Percentiles rank a stretch among this genome's conserved stretches.
Conservation (phyloP, 805 yeast genomes). For the Candida namnaoensis region DNA sequence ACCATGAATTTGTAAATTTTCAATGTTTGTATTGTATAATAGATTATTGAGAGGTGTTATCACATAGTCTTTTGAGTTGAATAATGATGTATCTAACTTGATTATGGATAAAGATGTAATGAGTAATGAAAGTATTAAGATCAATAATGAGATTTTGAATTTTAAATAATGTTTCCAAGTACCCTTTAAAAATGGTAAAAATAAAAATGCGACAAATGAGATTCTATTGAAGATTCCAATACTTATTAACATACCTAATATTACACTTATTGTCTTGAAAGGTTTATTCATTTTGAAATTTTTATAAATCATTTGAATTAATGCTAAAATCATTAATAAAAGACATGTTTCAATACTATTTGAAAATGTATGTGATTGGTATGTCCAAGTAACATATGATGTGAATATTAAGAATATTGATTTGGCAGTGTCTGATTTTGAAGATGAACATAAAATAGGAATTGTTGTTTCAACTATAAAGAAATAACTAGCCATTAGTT, state of each 20-base stretch:
- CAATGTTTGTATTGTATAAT: constrained; percentile 49
- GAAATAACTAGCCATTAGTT: constrained; percentile 29
- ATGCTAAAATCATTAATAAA: constrained; percentile 30
- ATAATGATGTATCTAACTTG: constrained; percentile 45
- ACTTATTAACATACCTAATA: constrained; percentile 42
- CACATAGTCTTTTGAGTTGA: constrained; percentile 17
- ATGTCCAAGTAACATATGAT: constrained; percentile 65
- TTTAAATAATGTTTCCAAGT: constrained; percentile 28
- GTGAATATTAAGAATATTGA: constrained; percentile 33
- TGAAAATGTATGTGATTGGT: constrained; percentile 86
- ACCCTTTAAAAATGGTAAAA: constrained; percentile 49
- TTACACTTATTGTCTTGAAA: constrained; percentile 9
- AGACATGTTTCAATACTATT: constrained; percentile 66
- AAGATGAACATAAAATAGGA: constrained; percentile 33
- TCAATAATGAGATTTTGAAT: constrained; percentile 22
- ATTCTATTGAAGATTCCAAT: constrained; percentile 80
- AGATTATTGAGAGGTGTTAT: constrained; percentile 76
- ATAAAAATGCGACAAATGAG: constrained; percentile 70
- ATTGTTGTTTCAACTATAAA: constrained; percentile 30
- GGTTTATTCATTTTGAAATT: constrained; percentile 7
- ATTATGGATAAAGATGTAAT: constrained; percentile 30
- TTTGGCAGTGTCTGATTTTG: constrained; percentile 37
- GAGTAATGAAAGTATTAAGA: constrained; percentile 25
- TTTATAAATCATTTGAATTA: constrained; percentile 21
- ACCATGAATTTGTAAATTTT: constrained; percentile 73